A percentile compares a stretch with the other conserved stretches of the same genome.
Evolutionary conservation across 2,329 filamentous ascomycete species (phyloP).

Genomic region (Scytalidium lignicola): DNA sequence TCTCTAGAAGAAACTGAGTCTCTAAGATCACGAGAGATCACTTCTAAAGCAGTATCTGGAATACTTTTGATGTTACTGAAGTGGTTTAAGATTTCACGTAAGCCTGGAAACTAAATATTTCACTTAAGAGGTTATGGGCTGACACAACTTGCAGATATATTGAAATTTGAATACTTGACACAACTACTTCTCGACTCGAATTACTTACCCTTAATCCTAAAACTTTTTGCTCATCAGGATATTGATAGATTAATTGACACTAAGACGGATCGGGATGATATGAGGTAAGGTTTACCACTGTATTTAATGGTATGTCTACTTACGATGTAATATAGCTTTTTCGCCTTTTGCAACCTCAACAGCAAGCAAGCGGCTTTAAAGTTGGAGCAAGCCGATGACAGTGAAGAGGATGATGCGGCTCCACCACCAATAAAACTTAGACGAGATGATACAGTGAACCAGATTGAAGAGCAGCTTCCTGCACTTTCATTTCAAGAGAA

Average conservation of each 20-base stretch:
- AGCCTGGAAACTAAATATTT: constrained; percentile 28
- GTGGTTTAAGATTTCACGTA: constrained; percentile 94
- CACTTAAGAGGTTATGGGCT: not conserved
- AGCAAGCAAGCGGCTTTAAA: constrained; percentile 40
- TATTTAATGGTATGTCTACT: constrained; percentile 5
- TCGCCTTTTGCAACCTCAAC: constrained; percentile 76
- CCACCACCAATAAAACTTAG: constrained; percentile 74
- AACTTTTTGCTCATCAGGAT: constrained; percentile 91
- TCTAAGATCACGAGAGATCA: constrained; percentile 77
- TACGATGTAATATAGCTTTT: constrained; percentile 58
- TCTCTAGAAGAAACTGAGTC: constrained; percentile 75
- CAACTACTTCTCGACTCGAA: constrained; percentile 92
- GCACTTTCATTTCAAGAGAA: constrained; percentile 26
- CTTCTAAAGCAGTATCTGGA: constrained; percentile 86
- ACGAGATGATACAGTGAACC: constrained; percentile 39
- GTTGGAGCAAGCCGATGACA: constrained; percentile 24
- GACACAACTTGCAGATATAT: constrained; percentile 56
- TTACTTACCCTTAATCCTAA: constrained; percentile 86
- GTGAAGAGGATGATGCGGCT: constrained; percentile 68
- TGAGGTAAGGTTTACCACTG: constrained; percentile 53
- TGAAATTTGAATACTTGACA: constrained; percentile 94
- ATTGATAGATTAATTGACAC: constrained; percentile 85
- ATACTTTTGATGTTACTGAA: constrained; percentile 84
- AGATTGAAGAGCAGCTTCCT: constrained; percentile 31
- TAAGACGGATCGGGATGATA: constrained; percentile 74